phyloP scores from a whole-genome alignment of 805 yeast genomes.

The Ogataea parapolymorpha region DNA sequence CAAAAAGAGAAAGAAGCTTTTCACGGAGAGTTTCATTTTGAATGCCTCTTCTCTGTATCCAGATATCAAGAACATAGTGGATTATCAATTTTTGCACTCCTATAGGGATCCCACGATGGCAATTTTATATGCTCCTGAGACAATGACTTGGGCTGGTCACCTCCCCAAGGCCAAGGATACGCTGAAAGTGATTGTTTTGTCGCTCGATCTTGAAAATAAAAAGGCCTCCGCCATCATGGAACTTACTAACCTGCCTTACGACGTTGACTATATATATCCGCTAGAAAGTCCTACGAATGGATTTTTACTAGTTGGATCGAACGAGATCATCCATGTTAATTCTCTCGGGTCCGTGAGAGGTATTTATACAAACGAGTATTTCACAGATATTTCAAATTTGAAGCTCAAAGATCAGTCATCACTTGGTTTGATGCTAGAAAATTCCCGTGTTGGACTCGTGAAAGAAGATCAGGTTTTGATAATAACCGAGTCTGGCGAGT shows the following conservation, averaged over 20 bases:
- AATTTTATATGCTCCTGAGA: slow-evolving; percentile 31
- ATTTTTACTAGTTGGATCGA: slow-evolving; percentile 64
- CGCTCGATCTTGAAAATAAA: slow-evolving; percentile 58
- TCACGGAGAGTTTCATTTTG: slow-evolving; percentile 55
- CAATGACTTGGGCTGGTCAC: slow-evolving; percentile 73
- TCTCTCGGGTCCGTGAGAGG: slow-evolving; percentile 68
- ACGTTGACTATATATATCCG: slow-evolving; percentile 61
- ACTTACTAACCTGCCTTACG: slow-evolving; percentile 68
- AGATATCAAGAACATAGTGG: slow-evolving; percentile 60
- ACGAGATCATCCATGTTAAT: slow-evolving; percentile 75
- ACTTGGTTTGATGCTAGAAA: slow-evolving; percentile 54
- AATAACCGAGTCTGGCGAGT: slow-evolving; percentile 41
- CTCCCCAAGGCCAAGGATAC: slow-evolving; percentile 61
- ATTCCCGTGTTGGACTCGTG: slow-evolving; percentile 38
- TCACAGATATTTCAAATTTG: slow-evolving; percentile 39
- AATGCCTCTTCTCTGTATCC: slow-evolving; percentile 55
- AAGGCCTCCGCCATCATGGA: slow-evolving; percentile 66
- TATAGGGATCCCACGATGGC: slow-evolving; percentile 77
- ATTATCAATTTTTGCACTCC: slow-evolving; percentile 65
- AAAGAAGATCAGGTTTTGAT: slow-evolving; percentile 37
- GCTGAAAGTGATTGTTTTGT: slow-evolving; percentile 55
- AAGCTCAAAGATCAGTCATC: slow-evolving; percentile 44
- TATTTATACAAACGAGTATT: slow-evolving; percentile 57
- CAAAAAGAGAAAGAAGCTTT: slow-evolving; percentile 29
- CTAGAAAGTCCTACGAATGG: slow-evolving; percentile 69